A percentile compares a stretch with the other conserved stretches of the same genome.
phyloP scores from a whole-genome alignment of 176 grass and related monocot species.

The Carex pumila region DNA sequence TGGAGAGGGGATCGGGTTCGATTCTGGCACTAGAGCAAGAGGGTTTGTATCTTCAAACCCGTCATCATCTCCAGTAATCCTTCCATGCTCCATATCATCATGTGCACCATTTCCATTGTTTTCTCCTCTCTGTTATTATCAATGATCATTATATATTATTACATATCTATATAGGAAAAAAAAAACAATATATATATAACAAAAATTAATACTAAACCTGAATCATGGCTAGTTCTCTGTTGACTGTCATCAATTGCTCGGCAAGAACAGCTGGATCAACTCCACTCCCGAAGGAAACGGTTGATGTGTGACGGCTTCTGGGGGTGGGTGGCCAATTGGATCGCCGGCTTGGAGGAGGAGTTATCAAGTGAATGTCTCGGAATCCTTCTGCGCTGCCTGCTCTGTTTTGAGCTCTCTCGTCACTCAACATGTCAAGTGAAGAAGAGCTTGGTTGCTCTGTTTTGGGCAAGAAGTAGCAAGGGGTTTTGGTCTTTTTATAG shows the following conservation, averaged over 20 bases:
- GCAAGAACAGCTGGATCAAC: constrained; percentile 69
- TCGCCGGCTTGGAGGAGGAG: constrained; percentile 22
- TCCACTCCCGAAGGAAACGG: constrained; percentile 47
- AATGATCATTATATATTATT: background rate
- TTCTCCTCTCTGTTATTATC: constrained; percentile 5
- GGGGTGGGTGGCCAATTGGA: constrained; percentile 16
- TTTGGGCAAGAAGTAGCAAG: background rate
- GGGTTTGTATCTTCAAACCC: constrained; percentile 92
- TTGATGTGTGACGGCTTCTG: constrained; percentile 63
- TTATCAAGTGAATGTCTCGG: constrained; percentile 75
- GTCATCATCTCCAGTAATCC: constrained; percentile 61
- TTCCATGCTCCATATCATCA: constrained; percentile 24
- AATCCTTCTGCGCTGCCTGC: constrained; percentile 33
- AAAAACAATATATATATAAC: background rate
- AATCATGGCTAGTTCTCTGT: constrained; percentile 17
- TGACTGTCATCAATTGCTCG: constrained; percentile 52
- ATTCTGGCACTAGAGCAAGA: constrained; percentile 74
- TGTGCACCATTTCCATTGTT: background rate
- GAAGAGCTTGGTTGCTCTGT: background rate
- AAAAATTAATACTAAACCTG: background rate
- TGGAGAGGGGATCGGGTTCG: constrained; percentile 62
- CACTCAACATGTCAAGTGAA: constrained; percentile 29
- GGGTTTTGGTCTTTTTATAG: background rate
- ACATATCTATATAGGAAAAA: background rate
- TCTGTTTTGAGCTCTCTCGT: constrained; percentile 11